Base-by-base conservation (phyloP, 352 stramenopile genomes). In the Pythium vanterpoolii region DNA sequence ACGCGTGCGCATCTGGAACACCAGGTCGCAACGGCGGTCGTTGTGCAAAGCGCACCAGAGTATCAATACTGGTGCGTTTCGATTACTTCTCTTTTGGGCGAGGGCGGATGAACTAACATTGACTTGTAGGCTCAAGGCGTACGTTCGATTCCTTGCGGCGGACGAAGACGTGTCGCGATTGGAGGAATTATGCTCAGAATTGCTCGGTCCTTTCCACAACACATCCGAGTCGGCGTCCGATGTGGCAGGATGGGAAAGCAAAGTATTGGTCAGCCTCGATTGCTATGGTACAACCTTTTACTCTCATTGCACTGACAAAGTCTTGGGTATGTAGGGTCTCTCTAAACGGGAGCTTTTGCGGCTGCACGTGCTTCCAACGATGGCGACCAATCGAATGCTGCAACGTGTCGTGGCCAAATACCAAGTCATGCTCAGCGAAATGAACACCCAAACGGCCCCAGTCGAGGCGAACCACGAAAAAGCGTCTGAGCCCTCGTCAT, bases 401-500 rank as follows among this genome's bases (percentile, higher is more conserved):
- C 86, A 95, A 65, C 86, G 83, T 21, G 74, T 95, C 13, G 83
- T 92, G 36, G 77, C 77, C 30, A 93, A 93, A 64, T 95, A 88
- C 56, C 78, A 93, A 59, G 67, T 92, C 19, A 90, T 93, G 78
- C 60, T 93, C 39, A 81, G 77, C 45, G 84, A 94, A 45, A 89
- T 89, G 34, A 72, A 78, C 9, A 48, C 63, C 0, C 72, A 72
- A 28, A 74, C 88, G n/a, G 42, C 13, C 10, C 21, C 21, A 39
- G 27, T 48, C 14, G 23, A 47, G 26, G 19, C 23, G 19, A 18
- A 45, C 8, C 14, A 24, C 8, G n/a, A 58, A 28, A 39, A 14
- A 4, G 48, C 27, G 7, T 23, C 9, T 16, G 26, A 34, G 14
- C 19, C 13, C 7, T 21, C 44, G 26, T 50, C 44, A 18, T 50